These are phyloP conservation scores for Dentipellis fragilis DNA, from an alignment of 768 basidiomycete species.

Conservation along the genomic window DNA sequence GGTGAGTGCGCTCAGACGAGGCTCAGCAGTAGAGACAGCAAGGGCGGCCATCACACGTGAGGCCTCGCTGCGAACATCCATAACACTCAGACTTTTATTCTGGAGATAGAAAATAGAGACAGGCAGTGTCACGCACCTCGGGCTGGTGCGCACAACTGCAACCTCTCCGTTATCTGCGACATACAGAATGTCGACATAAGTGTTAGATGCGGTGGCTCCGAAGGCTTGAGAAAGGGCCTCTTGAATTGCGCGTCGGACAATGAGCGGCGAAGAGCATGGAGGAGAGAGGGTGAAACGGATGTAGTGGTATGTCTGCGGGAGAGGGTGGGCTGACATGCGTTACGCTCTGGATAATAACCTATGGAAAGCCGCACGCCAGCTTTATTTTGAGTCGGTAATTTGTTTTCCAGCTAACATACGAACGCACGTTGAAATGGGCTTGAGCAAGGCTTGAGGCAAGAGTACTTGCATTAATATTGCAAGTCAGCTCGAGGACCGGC, in stretches of 20 bases:
- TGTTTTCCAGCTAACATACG: too few relatives aligned
- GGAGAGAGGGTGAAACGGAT: slow-evolving; percentile 35
- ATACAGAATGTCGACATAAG: slow-evolving; percentile 53
- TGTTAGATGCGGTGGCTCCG: slow-evolving; percentile 40
- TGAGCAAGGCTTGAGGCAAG: too few relatives aligned
- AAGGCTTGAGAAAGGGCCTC: slow-evolving; percentile 45
- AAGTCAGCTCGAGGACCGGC: too few relatives aligned
- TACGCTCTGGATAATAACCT: not conserved
- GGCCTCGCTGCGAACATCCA: slow-evolving; percentile 17
- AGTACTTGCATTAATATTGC: too few relatives aligned
- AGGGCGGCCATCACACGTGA: slow-evolving; percentile 21
- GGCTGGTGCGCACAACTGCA: slow-evolving; percentile 30
- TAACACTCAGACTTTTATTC: not conserved
- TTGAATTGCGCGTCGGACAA: slow-evolving; percentile 44
- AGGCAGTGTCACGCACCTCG: slow-evolving; percentile 24
- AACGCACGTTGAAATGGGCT: too few relatives aligned
- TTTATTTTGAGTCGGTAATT: too few relatives aligned
- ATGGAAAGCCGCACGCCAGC: not conserved
- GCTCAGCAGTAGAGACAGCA: slow-evolving; percentile 14
- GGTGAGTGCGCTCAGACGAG: slow-evolving; percentile 18
- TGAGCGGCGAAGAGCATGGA: slow-evolving; percentile 29
- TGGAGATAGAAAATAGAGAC: not conserved
- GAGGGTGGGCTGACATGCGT: not conserved
- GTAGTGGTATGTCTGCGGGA: slow-evolving; percentile 29
- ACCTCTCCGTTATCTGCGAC: slow-evolving; percentile 30